Base-by-base conservation (phyloP, 495 filamentous ascomycete genomes). In the Neurospora sp. region DNA sequence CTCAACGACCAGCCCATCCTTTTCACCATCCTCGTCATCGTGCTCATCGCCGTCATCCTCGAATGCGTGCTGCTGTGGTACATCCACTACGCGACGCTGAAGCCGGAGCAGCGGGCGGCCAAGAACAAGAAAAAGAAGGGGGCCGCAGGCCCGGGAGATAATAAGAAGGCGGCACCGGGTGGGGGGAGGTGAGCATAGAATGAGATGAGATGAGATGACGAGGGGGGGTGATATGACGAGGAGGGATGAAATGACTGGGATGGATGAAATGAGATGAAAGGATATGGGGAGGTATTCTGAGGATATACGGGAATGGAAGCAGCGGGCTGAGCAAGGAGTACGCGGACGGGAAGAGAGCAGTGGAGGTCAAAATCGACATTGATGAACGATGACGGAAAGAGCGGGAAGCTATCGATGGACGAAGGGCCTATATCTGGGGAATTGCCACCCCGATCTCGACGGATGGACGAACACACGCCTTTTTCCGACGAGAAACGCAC, bases 1-100 rank as follows among this genome's bases (percentile, higher is more conserved):
- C 80, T 87, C 71, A 87, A 87, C 80, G 84, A 87, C 79, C 85
- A 87, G 77, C 85, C 85, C 42, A 81, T 83, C 74, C 78, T 86
- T 45, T 86, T 87, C 82, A 85, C 82, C 70, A 83, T 83, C 48
- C 84, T 87, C 73, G 70, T 87, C 70, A 76, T 85, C 77, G 82
- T 83, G 70, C 81, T 87, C 39, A 75, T 87, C 77, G 76, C 74
- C 66, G 59, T 85, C 71, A 83, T 82, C 78, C 79, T 83, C 8
- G 79, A 86, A 72, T 72, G 72, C 76, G 75, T 83, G 4, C 78
- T 85, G 38, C 74, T 85, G 69, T 87, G 84, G 83, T 86, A 81
- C 81, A 85, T 87, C 78, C 84, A 87, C 80, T 81, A 77, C 75
- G 84, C 83, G 54, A 87, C 85, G 37, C 40, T 85, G 79, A 87